Evolutionary conservation across 2,329 filamentous ascomycete genomes (phyloP), one percentile per base, ranked within the genome.

Genomic region (Lecanosticta acicola): DNA sequence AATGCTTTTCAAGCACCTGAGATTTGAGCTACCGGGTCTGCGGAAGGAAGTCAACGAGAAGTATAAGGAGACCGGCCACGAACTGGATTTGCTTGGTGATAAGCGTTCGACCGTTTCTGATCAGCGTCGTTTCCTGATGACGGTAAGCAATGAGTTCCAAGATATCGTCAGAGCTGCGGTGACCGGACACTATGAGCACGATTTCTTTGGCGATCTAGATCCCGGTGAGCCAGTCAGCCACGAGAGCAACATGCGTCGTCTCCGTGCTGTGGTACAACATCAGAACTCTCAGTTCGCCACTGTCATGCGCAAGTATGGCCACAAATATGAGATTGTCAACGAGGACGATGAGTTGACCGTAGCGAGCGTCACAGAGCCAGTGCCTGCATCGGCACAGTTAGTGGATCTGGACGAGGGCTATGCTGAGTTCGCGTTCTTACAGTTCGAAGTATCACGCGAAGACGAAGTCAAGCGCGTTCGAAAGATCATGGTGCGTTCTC

Each of bases 141-240:
- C 66, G 2, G 64, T 78, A 9, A 73, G 72, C 46, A 64, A 70
- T 39, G 47, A 57, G 0, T 76, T 78, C 42, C 67, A 71, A 4
- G 56, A 58, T 1, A 62, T 80, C 3, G 51, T 75, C 4, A 71
- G 67, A 41, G 65, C 67, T 2, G 72, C 75, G 0, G 58, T 74
- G 0, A 67, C 76, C 14, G 79, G 79, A 0, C 66, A 65, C 0
- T 83, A 81, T 48, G 68, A 64, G 2, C 60, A 75, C 46, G 13
- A 54, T 0, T 83, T 81, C 59, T 82, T 82, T 47, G 57, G 62
- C 17, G 57, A 65, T 26, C 21, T 26, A 72, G 67, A 32, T 70
- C 77, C 0, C 64, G 83, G 3, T 70, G 79, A 0, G 77, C 79
- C 0, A 66, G 75, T 0, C 64, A 80, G 1, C 78, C 81, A 43